phyloP scores from a whole-genome alignment of 345 rosid genomes.

The Euphorbia lathyris region DNA sequence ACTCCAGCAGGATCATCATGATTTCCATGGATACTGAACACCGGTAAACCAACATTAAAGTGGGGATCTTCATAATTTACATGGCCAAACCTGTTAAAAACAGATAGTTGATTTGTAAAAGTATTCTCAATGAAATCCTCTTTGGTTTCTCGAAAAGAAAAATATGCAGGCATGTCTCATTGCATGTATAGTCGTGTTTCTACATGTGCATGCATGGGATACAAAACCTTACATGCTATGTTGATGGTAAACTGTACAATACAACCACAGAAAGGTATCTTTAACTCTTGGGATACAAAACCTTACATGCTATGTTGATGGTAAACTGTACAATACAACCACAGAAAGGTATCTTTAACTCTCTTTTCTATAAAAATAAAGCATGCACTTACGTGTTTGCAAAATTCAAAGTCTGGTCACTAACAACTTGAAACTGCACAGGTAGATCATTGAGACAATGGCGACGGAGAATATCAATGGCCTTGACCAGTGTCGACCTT shows the following conservation, averaged over 20 bases:
- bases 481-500: constrained; percentile 82
- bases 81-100: constrained; percentile 77
- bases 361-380: background rate
- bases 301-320: too few relatives aligned
- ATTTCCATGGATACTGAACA: constrained; percentile 97
- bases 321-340: too few relatives aligned
- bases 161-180: background rate
- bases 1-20: constrained; percentile 99
- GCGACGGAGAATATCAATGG: constrained; percentile 96
- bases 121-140: background rate
- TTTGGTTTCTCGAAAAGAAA: background rate
- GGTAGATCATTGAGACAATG: constrained; percentile 86
- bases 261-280: constrained; percentile 6
- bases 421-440: constrained; percentile 96
- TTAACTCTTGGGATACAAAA: too few relatives aligned
- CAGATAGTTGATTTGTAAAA: constrained; percentile 16
- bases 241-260: too few relatives aligned
- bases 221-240: background rate
- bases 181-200: background rate
- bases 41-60: constrained; percentile 96
- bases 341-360: too few relatives aligned
- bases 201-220: background rate
- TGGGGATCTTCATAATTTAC: constrained; percentile 99
- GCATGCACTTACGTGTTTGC: constrained; percentile 52
- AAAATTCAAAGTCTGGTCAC: constrained; percentile 94